These are phyloP conservation scores for Arachnomyces sp. DNA, from an alignment of 2,329 filamentous ascomycete genomes.

Conservation along the genomic window DNA sequence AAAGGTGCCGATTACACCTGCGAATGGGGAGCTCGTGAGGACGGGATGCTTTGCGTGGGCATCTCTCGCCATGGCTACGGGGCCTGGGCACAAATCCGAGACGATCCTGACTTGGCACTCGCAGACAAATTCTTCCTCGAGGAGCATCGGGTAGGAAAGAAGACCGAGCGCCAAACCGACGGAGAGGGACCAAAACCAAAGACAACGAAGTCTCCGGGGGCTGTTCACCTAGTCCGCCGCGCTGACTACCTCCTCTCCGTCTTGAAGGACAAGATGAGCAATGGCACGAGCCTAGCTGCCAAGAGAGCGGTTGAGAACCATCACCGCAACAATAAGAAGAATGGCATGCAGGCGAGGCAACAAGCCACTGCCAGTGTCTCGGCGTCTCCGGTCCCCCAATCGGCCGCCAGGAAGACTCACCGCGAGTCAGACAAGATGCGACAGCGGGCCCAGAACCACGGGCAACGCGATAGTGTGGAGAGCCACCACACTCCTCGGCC, in stretches of 20 bases:
- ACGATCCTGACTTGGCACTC: constrained; percentile 80
- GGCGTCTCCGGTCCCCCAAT: constrained; percentile 37
- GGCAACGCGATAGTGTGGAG: constrained; percentile 35
- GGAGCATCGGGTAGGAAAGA: constrained; percentile 96
- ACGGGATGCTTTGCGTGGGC: constrained; percentile 93
- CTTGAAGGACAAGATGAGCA: constrained; percentile 75
- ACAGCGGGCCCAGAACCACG: constrained; percentile 34
- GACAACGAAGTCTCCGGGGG: constrained; percentile 74
- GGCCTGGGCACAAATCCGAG: constrained; percentile 88
- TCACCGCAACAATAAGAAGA: constrained; percentile 87
- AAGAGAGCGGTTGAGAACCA: constrained; percentile 84
- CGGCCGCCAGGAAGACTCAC: constrained; percentile 33
- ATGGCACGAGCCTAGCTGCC: constrained; percentile 54
- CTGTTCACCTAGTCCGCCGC: constrained; percentile 89
- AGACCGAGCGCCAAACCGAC: constrained; percentile 78
- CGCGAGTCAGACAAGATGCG: constrained; percentile 36
- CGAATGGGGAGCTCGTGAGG: constrained; percentile 84
- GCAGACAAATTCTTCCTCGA: constrained; percentile 90
- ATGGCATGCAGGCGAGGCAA: constrained; percentile 23
- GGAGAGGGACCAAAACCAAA: constrained; percentile 25
- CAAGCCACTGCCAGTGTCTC: constrained; percentile 33
- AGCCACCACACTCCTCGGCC: constrained; percentile 35
- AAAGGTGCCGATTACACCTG: constrained; percentile 90
- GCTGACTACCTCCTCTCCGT: constrained; percentile 96
- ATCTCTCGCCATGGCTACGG: constrained; percentile 92